phyloP scores from a whole-genome alignment of 192 early-diverging fungal genomes.

The Ambispora gerdemannii region DNA sequence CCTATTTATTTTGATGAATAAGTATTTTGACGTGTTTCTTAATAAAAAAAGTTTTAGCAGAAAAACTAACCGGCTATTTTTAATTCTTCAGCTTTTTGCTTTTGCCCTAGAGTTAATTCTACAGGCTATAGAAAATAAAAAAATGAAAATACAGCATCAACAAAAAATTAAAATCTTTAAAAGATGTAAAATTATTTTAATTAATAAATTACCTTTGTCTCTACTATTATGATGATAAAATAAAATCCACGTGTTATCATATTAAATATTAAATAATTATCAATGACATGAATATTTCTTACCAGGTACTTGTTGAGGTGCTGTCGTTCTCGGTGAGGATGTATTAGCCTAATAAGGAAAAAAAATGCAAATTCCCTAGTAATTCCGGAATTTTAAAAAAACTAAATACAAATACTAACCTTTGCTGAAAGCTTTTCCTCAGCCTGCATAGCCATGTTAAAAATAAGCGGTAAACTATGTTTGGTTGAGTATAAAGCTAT shows the following conservation, averaged over 20 bases:
- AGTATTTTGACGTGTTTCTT: no score
- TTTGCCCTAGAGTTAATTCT: slow-evolving; percentile 59
- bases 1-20: slow-evolving; percentile 40
- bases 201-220: background rate
- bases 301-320: no score
- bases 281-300: no score
- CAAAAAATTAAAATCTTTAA: background rate
- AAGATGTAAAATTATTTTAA: background rate
- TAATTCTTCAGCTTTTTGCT: slow-evolving; percentile 81
- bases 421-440: slow-evolving; percentile 61
- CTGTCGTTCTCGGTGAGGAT: no score
- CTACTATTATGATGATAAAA: background rate
- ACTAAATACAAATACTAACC: background rate
- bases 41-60: no score
- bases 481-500: slow-evolving; percentile 74
- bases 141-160: background rate
- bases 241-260: no score
- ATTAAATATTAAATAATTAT: background rate
- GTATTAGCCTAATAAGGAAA: background rate
- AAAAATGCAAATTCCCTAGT: background rate
- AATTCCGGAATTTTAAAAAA: no score
- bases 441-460: slow-evolving; percentile 86
- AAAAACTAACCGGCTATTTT: slow-evolving; percentile 59
- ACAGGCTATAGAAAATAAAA: background rate
- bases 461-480: slow-evolving; percentile 76